phyloP scores from a whole-genome alignment of 495 filamentous ascomycete genomes.

The Amniculicola lignicola region DNA sequence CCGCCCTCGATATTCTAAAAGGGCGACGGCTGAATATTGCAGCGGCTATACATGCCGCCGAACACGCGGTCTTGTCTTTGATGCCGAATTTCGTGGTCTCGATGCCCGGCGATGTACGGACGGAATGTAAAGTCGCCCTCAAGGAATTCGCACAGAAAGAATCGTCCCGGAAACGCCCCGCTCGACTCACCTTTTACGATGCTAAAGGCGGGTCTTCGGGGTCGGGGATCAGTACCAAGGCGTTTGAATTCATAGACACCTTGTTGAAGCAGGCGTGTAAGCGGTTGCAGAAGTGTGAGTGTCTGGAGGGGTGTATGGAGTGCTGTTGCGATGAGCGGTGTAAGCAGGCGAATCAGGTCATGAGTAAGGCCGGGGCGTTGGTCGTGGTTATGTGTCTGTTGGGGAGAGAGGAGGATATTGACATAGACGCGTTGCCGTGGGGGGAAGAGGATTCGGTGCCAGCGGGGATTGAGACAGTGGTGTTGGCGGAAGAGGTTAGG shows the following conservation, averaged over 20 bases:
- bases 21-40: slow-evolving; percentile 73
- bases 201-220: slow-evolving; percentile 82
- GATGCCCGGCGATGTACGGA: slow-evolving; percentile 83
- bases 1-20: slow-evolving; percentile 73
- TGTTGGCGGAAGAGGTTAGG: slow-evolving; percentile 63
- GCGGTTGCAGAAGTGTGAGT: slow-evolving; percentile 70
- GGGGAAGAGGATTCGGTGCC: slow-evolving; percentile 65
- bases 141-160: slow-evolving; percentile 80
- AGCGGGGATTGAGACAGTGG: slow-evolving; percentile 79
- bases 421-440: slow-evolving; percentile 75
- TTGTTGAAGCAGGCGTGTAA: slow-evolving; percentile 75
- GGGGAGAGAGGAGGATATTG: slow-evolving; percentile 60
- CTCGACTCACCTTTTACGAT: slow-evolving; percentile 90
- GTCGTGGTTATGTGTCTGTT: slow-evolving; percentile 77
- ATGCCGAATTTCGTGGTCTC: slow-evolving; percentile 87
- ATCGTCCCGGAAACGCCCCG: slow-evolving; percentile 76
- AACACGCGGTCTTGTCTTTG: slow-evolving; percentile 82
- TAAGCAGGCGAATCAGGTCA: slow-evolving; percentile 83
- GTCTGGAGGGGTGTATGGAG: slow-evolving; percentile 76
- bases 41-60: slow-evolving; percentile 88
- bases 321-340: slow-evolving; percentile 84
- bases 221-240: slow-evolving; percentile 82
- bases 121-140: slow-evolving; percentile 79
- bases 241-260: slow-evolving; percentile 85
- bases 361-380: slow-evolving; percentile 83